phyloP scores from a whole-genome alignment of 2,329 filamentous ascomycete genomes.

The Trichophyton simii region DNA sequence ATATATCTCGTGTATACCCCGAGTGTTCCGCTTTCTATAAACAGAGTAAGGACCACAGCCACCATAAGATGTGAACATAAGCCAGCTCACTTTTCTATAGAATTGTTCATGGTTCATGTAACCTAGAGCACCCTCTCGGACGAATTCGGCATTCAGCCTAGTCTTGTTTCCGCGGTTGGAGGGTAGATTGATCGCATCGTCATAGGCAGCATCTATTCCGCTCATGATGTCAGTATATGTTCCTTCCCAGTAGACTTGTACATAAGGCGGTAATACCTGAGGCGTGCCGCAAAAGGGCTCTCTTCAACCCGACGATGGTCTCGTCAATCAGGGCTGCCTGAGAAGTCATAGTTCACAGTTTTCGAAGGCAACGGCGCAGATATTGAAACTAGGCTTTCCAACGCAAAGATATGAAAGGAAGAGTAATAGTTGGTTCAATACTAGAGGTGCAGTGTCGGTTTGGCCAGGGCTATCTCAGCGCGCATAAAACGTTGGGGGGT shows the following conservation, averaged over 20 bases:
- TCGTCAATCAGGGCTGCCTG: slow-evolving; percentile 38
- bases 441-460: too few species aligned
- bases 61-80: not conserved
- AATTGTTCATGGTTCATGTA: slow-evolving; percentile 38
- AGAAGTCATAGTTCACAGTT: slow-evolving; percentile 25
- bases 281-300: slow-evolving; percentile 37
- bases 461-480: too few species aligned
- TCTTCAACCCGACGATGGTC: slow-evolving; percentile 44
- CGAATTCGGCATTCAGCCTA: slow-evolving; percentile 44
- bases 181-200: slow-evolving; percentile 42
- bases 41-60: not conserved
- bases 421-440: not conserved
- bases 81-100: slow-evolving; percentile 42
- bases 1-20: slow-evolving; percentile 48
- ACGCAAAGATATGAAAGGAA: not conserved
- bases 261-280: slow-evolving; percentile 26
- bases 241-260: not conserved
- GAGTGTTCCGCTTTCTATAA: slow-evolving; percentile 48
- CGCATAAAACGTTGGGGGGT: too few species aligned
- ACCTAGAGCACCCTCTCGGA: slow-evolving; percentile 44
- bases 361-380: too few species aligned
- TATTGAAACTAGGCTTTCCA: not conserved
- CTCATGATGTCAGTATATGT: not conserved
- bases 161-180: slow-evolving; percentile 52
- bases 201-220: slow-evolving; percentile 29